Evolutionary conservation across 805 yeast species (phyloP).

Genomic region (Kodamaea neixiangensis): DNA sequence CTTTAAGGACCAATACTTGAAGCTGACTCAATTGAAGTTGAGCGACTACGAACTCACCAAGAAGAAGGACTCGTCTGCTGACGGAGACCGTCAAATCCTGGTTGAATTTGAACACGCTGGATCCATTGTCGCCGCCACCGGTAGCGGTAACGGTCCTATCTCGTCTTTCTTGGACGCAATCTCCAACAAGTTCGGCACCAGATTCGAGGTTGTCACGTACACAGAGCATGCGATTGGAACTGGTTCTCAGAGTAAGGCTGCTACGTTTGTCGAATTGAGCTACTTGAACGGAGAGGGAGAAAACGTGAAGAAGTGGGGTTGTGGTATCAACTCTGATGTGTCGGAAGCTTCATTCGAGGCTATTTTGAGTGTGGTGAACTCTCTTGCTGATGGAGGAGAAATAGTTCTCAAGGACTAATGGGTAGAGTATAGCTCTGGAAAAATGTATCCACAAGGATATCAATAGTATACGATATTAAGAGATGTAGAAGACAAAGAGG

Average conservation of each 20-base stretch:
- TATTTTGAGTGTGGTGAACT: conserved; percentile 26
- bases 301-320: conserved; percentile 42
- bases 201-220: conserved; percentile 65
- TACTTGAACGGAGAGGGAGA: conserved; percentile 35
- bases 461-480: too few relatives aligned
- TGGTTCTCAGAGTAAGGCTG: conserved; percentile 73
- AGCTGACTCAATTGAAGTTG: conserved; percentile 13
- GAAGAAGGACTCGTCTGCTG: conserved; percentile 11
- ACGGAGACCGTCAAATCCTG: conserved; percentile 23
- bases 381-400: conserved; percentile 1
- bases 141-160: conserved; percentile 78
- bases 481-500: too few relatives aligned
- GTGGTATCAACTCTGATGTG: conserved; percentile 46
- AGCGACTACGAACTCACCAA: conserved; percentile 27
- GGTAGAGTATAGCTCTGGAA: too few relatives aligned
- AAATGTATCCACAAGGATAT: too few relatives aligned
- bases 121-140: conserved; percentile 35
- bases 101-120: conserved; percentile 20
- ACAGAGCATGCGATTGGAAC: conserved; percentile 73
- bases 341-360: conserved; percentile 42
- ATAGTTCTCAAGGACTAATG: not conserved
- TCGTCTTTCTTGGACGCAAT: conserved; percentile 71
- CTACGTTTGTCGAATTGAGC: conserved; percentile 64
- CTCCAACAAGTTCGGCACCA: conserved; percentile 50
- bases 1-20: conserved; percentile 56